Evolutionary conservation across 1,139 yeast genomes (phyloP).

Genomic region (Fermentozyma sake): DNA sequence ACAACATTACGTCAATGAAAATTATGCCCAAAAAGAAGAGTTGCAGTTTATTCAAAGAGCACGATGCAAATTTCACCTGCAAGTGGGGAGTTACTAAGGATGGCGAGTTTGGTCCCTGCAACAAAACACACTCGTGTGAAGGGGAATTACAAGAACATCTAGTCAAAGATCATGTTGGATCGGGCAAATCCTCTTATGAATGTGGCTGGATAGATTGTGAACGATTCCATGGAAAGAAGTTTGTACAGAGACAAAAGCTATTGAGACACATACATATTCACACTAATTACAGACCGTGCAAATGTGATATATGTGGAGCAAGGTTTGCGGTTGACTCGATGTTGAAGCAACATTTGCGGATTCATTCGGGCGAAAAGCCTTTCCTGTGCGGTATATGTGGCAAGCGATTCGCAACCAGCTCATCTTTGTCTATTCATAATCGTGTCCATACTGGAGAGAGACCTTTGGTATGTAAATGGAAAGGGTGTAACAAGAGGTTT

Average conservation of each 20-base stretch:
- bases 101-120: constrained; percentile 45
- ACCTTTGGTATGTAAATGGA: constrained; percentile 75
- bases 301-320: constrained; percentile 64
- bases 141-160: constrained; percentile 70
- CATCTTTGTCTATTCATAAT: constrained; percentile 50
- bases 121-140: constrained; percentile 41
- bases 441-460: constrained; percentile 62
- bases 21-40: constrained; percentile 27
- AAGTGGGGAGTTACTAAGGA: constrained; percentile 42
- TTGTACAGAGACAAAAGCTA: constrained; percentile 80
- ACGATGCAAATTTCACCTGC: constrained; percentile 33
- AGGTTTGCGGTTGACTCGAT: constrained; percentile 65
- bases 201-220: constrained; percentile 82
- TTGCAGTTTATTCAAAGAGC: constrained; percentile 5
- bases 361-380: constrained; percentile 82
- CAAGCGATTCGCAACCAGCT: constrained; percentile 50
- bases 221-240: constrained; percentile 55
- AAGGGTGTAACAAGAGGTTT: constrained; percentile 79
- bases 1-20: constrained; percentile 32
- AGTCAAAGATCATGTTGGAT: constrained; percentile 61
- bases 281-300: constrained; percentile 75
- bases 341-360: constrained; percentile 71
- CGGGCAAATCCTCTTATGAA: constrained; percentile 63
- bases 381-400: constrained; percentile 45
- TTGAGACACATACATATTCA: constrained; percentile 85